Conservation (phyloP, 1,284 basidiomycete genomes). For the Fistulinella staudtii region DNA sequence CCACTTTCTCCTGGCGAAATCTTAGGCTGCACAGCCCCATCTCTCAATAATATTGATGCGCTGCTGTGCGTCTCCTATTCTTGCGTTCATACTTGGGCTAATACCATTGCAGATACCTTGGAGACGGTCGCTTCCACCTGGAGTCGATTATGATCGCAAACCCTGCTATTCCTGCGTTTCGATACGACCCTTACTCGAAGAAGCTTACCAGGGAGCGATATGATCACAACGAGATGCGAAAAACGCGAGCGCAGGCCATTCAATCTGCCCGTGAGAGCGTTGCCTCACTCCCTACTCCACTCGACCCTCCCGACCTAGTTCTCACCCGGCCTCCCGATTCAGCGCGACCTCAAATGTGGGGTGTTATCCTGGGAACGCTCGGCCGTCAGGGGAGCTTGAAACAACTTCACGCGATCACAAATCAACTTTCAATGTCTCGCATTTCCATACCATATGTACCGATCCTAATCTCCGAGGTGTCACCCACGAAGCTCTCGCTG, state of each 20-base stretch:
- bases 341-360: slow-evolving; percentile 57
- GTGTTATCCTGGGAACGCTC: slow-evolving; percentile 92
- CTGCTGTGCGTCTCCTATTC: slow-evolving; percentile 59
- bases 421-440: slow-evolving; percentile 54
- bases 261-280: slow-evolving; percentile 68
- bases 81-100: slow-evolving; percentile 10
- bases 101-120: slow-evolving; percentile 76
- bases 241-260: slow-evolving; percentile 74
- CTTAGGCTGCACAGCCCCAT: slow-evolving; percentile 94
- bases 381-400: slow-evolving; percentile 92
- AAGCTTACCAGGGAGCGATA: slow-evolving; percentile 93
- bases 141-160: slow-evolving; percentile 99
- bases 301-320: slow-evolving; percentile 2
- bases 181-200: slow-evolving; percentile 98
- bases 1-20: slow-evolving; percentile 97
- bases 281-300: slow-evolving; percentile 23
- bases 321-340: slow-evolving; percentile 1
- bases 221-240: slow-evolving; percentile 86
- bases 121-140: slow-evolving; percentile 97
- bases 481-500: slow-evolving; percentile 87
- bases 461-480: slow-evolving; percentile 93
- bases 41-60: slow-evolving; percentile 76
- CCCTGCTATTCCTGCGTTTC: slow-evolving; percentile 91
- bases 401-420: slow-evolving; percentile 84
- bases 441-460: slow-evolving; percentile 75